Conservation (phyloP, 345 rosid species). For the Corchorus olitorius region DNA sequence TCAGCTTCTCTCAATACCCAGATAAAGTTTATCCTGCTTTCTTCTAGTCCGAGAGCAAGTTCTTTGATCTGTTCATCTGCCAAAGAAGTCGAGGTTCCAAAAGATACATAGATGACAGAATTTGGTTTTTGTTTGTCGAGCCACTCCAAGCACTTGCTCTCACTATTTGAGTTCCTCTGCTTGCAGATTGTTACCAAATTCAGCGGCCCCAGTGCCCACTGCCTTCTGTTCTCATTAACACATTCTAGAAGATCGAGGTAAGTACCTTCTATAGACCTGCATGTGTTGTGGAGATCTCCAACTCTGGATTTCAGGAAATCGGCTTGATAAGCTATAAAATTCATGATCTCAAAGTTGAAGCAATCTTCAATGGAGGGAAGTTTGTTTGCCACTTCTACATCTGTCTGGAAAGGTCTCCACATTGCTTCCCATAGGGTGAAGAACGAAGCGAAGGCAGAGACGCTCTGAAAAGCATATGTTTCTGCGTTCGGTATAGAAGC, state of each 20-base stretch:
- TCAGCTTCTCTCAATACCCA: conserved; percentile 66
- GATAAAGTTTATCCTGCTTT: conserved; percentile 47
- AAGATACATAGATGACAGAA: conserved; percentile 44
- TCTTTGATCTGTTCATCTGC: conserved; percentile 36
- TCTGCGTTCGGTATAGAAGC: conserved; percentile 31
- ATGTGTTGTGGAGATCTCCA: conserved; percentile 31
- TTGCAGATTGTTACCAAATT: conserved; percentile 23
- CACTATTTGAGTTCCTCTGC: not conserved
- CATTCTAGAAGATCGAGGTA: conserved; percentile 31
- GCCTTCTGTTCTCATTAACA: conserved; percentile 2
- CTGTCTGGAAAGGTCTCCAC: conserved; percentile 8
- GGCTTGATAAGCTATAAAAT: conserved; percentile 28
- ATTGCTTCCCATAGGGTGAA: conserved; percentile 16
- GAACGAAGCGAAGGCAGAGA: conserved; percentile 33
- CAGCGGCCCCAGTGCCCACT: conserved; percentile 50
- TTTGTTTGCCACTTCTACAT: not conserved
- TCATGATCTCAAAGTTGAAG: conserved; percentile 34
- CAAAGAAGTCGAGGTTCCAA: conserved; percentile 43
- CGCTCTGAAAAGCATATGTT: conserved; percentile 39
- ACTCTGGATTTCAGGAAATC: conserved; percentile 18
- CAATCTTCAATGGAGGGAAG: conserved; percentile 44
- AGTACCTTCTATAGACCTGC: conserved; percentile 34
- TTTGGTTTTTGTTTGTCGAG: conserved; percentile 37
- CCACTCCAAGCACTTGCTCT: conserved; percentile 37
- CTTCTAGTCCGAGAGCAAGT: conserved; percentile 38